Percentiles rank a stretch among this genome's conserved stretches.
Conservation (phyloP, 306 rosid species). For the Ormosia emarginata region DNA sequence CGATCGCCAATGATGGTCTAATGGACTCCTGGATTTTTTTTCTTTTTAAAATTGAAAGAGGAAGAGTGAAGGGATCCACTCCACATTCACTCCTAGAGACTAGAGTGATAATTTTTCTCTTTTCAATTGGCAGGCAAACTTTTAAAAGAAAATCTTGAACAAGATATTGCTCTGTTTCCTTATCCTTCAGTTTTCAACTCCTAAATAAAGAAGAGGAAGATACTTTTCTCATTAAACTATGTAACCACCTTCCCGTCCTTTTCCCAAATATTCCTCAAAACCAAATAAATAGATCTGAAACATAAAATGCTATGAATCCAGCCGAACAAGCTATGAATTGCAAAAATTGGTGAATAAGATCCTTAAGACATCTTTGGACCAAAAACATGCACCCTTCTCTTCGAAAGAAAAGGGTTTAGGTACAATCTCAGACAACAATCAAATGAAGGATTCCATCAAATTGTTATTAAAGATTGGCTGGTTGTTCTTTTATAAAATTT, state of each 20-base stretch:
- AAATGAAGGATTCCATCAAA: background rate
- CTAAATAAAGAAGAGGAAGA: background rate
- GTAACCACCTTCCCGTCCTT: background rate
- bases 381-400: no score
- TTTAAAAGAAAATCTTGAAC: background rate
- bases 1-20: no score
- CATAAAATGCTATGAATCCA: background rate
- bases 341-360: no score
- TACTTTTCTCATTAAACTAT: background rate
- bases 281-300: conserved; percentile 9
- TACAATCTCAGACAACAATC: conserved; percentile 1
- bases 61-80: background rate
- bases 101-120: background rate
- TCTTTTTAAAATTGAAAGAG: background rate
- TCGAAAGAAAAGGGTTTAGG: no score
- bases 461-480: background rate
- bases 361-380: no score
- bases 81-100: background rate
- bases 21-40: background rate
- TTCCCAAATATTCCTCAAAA: background rate
- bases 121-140: background rate
- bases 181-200: background rate
- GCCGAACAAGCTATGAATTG: no score
- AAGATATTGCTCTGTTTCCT: background rate
- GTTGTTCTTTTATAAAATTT: background rate